phyloP scores from a whole-genome alignment of 768 basidiomycete species.

The Lyophyllum semitale region DNA sequence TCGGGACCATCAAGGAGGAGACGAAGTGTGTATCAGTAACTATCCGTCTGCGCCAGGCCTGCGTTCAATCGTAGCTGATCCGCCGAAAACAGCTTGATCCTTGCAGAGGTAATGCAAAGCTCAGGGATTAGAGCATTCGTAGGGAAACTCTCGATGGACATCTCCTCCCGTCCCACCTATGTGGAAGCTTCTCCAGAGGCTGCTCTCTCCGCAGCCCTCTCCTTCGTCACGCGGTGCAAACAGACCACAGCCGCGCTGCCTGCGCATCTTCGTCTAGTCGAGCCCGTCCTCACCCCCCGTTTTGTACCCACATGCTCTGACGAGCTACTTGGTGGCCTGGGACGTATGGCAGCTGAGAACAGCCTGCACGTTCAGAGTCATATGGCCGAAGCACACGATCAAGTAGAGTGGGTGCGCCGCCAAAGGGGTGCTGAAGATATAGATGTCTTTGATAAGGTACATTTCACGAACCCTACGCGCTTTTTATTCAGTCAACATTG shows the following conservation, averaged over 20 bases:
- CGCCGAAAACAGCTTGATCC: conserved; percentile 56
- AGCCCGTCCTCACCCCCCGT: conserved; percentile 86
- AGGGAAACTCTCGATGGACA: conserved; percentile 93
- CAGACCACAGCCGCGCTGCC: conserved; percentile 41
- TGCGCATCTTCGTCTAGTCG: conserved; percentile 53
- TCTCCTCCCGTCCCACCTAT: conserved; percentile 71
- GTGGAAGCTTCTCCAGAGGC: conserved; percentile 55
- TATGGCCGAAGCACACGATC: conserved; percentile 77
- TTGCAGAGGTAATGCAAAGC: conserved; percentile 72
- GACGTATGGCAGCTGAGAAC: conserved; percentile 46
- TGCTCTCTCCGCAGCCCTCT: conserved; percentile 51
- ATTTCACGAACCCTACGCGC: neutral
- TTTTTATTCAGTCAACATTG: neutral
- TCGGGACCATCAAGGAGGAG: conserved; percentile 81
- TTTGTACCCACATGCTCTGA: conserved; percentile 90
- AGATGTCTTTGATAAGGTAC: conserved; percentile 72
- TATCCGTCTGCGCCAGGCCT: neutral
- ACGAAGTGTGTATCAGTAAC: conserved; percentile 63
- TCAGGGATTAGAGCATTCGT: conserved; percentile 79
- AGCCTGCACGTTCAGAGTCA: conserved; percentile 76
- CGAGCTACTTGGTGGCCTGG: conserved; percentile 64
- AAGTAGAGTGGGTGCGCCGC: conserved; percentile 69
- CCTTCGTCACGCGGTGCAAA: conserved; percentile 58
- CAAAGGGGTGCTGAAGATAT: conserved; percentile 69
- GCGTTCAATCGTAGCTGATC: neutral